These are phyloP conservation scores for Rubia occidens DNA, from an alignment of 305 asterid genomes.

Conservation along the genomic window DNA sequence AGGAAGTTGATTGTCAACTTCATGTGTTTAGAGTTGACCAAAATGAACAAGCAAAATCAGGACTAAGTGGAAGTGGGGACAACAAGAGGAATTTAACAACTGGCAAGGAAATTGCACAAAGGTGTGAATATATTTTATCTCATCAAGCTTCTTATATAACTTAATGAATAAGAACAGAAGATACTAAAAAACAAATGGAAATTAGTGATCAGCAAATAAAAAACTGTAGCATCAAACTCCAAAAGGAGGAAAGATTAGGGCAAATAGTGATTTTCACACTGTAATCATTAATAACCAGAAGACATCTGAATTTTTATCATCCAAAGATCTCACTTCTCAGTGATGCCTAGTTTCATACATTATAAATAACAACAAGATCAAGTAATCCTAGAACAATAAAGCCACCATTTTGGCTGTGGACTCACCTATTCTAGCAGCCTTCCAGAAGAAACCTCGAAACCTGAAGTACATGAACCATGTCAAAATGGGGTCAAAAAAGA, in stretches of 20 bases:
- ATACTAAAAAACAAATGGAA: background rate
- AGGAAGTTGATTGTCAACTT: background rate
- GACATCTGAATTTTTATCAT: background rate
- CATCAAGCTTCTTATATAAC: background rate
- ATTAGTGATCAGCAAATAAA: background rate
- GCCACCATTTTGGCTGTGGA: background rate
- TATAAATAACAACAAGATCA: background rate
- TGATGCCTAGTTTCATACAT: background rate
- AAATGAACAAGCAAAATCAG: background rate
- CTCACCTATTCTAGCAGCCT: conserved; percentile 79
- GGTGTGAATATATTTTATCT: background rate
- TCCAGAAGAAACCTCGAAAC: conserved; percentile 87
- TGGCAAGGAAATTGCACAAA: background rate
- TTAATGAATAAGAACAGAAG: background rate
- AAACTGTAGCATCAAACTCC: background rate
- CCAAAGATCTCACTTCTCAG: background rate
- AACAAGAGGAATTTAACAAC: background rate
- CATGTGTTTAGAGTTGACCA: background rate
- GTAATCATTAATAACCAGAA: background rate
- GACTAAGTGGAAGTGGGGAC: background rate
- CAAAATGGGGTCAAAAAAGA: conserved; percentile 17
- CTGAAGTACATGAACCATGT: conserved; percentile 35
- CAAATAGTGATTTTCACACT: background rate
- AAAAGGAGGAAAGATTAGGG: background rate
- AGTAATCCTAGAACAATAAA: background rate